Percentiles rank a stretch among this genome's conserved stretches.
phyloP scores from a whole-genome alignment of 1,284 basidiomycete species.

The Microstroma glucosiphilum region DNA sequence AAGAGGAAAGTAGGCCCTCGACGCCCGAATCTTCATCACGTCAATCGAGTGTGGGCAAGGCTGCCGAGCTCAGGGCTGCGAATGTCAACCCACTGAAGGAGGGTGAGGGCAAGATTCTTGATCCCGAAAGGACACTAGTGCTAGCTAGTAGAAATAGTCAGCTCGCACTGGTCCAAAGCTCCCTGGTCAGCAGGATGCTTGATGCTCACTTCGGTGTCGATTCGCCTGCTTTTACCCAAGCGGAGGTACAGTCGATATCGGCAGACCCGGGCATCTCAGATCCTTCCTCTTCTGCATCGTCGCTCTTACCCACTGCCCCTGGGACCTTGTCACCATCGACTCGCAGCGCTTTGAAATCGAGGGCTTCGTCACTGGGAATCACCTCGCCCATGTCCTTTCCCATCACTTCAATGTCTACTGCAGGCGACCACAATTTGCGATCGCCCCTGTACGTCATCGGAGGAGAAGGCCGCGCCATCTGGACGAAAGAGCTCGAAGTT shows the following conservation, averaged over 20 bases:
- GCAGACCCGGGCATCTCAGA: slow-evolving; percentile 4
- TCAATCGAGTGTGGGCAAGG: slow-evolving; percentile 19
- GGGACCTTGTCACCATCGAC: neutral
- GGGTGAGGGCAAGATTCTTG: slow-evolving; percentile 15
- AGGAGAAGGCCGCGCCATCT: slow-evolving; percentile 66
- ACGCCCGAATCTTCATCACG: slow-evolving; percentile 34
- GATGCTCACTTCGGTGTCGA: slow-evolving; percentile 26
- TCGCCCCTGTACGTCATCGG: slow-evolving; percentile 57
- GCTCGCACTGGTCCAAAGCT: slow-evolving; percentile 40
- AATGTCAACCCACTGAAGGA: slow-evolving; percentile 39
- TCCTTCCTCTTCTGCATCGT: slow-evolving; percentile 8
- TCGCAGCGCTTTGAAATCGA: neutral
- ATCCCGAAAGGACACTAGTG: slow-evolving; percentile 36
- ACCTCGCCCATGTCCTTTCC: slow-evolving; percentile 35
- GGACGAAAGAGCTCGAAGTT: slow-evolving; percentile 92
- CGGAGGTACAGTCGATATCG: neutral
- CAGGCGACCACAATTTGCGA: slow-evolving; percentile 82
- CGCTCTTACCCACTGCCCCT: slow-evolving; percentile 2
- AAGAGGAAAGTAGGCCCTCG: slow-evolving; percentile 27
- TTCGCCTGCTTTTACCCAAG: neutral
- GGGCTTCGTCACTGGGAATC: slow-evolving; percentile 3
- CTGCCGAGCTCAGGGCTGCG: slow-evolving; percentile 26
- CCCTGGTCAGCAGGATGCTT: slow-evolving; percentile 42
- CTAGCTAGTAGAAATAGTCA: slow-evolving; percentile 43
- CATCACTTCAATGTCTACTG: slow-evolving; percentile 77